Evolutionary conservation across 2,329 filamentous ascomycete genomes (phyloP).

Genomic region (Exophiala calicioides): DNA sequence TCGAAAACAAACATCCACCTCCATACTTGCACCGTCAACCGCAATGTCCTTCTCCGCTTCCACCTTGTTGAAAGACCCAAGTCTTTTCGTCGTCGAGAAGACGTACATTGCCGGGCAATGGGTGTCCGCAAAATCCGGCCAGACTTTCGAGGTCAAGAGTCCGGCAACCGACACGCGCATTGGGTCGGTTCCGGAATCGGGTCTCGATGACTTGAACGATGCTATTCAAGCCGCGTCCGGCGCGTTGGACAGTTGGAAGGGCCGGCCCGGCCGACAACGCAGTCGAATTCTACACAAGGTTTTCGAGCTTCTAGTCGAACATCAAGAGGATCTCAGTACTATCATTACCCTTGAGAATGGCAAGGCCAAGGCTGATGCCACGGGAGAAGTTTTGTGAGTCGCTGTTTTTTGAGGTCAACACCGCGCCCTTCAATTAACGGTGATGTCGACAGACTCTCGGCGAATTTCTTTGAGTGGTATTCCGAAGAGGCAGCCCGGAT

Average conservation of each 20-base stretch:
- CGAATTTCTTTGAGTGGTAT: conserved; percentile 56
- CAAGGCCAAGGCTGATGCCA: conserved; percentile 54
- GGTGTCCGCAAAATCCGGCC: conserved; percentile 78
- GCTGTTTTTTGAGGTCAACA: too few species aligned
- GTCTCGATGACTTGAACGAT: conserved; percentile 69
- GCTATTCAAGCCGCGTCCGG: conserved; percentile 80
- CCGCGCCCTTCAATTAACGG: too few species aligned
- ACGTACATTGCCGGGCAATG: conserved; percentile 50
- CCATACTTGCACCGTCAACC: too few species aligned
- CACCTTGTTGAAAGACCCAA: conserved; percentile 18
- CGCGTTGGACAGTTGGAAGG: conserved; percentile 64
- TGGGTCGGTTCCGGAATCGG: conserved; percentile 80
- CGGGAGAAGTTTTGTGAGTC: conserved; percentile 49
- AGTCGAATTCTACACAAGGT: conserved; percentile 64
- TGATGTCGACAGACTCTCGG: too few species aligned
- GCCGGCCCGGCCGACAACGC: conserved; percentile 60
- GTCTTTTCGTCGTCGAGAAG: conserved; percentile 20
- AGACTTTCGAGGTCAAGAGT: conserved; percentile 84
- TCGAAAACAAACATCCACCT: too few species aligned
- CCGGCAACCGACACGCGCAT: conserved; percentile 79
- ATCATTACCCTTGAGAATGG: conserved; percentile 62
- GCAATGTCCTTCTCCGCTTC: too few species aligned
- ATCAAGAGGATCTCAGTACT: conserved; percentile 58
- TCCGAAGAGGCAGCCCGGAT: conserved; percentile 50
- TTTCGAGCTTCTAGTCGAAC: conserved; percentile 65